Evolutionary conservation across 2,329 filamentous ascomycete species (phyloP).

Genomic region (Periconia sp.): DNA sequence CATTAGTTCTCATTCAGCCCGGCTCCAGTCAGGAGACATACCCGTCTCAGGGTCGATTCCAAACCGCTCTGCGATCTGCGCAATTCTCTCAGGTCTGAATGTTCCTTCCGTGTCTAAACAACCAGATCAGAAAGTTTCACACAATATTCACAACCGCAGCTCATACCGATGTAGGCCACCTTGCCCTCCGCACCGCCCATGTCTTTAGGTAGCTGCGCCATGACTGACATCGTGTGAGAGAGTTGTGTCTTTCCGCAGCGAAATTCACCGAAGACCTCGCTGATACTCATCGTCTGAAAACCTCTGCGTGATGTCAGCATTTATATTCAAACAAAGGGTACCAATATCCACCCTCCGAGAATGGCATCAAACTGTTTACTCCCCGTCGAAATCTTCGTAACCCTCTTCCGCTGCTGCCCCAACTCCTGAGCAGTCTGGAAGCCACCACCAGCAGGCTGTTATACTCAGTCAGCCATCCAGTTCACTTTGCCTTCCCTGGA

Average conservation of each 20-base stretch:
- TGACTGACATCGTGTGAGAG: conserved; percentile 68
- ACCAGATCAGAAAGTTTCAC: conserved; percentile 9
- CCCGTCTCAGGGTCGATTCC: conserved; percentile 48
- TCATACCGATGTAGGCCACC: conserved; percentile 65
- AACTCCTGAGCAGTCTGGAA: conserved; percentile 70
- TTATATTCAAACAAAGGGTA: background rate
- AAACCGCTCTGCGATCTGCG: conserved; percentile 68
- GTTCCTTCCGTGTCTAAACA: conserved; percentile 50
- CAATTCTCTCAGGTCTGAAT: conserved; percentile 67
- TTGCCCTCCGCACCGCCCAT: conserved; percentile 69
- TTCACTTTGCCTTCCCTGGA: no score
- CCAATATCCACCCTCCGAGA: conserved; percentile 57
- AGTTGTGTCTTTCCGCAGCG: conserved; percentile 71
- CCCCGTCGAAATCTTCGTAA: conserved; percentile 68
- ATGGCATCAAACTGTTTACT: conserved; percentile 69
- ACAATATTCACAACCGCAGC: background rate
- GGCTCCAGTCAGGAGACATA: conserved; percentile 2
- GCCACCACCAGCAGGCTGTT: conserved; percentile 58
- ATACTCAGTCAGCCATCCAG: no score
- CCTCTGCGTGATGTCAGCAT: conserved; percentile 49
- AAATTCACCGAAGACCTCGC: conserved; percentile 64
- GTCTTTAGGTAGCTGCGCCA: conserved; percentile 61
- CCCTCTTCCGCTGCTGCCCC: conserved; percentile 62
- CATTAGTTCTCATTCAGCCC: conserved; percentile 48
- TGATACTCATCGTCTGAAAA: conserved; percentile 71